Evolutionary conservation across 2,329 filamentous ascomycete species (phyloP), one percentile per base, ranked within the genome.

Genomic region (Aspergillus aculeatinus): DNA sequence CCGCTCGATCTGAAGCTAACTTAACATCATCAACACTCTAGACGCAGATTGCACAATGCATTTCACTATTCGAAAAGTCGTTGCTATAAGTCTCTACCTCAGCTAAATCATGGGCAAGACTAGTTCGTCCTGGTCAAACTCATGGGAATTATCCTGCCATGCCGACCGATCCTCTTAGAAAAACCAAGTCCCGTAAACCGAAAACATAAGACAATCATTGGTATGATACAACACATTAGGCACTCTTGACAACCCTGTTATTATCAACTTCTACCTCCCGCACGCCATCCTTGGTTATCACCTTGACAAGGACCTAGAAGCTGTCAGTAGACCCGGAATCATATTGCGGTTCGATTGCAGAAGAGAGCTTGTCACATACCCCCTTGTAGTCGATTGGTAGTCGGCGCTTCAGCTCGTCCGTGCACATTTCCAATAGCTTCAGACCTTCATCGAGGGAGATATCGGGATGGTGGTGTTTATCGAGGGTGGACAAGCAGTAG

Each of bases 351-450:
- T 10, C 14, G 7, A 53, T 55, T 63, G 58, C 21, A 7, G 27
- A 27, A 14, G 21, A 49, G 27, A 16, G 39, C 31, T 5, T 29
- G 23, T 19, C 62, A 73, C 88, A 70, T 70, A 96, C 91, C 44
- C 95, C 95, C 85, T 99, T 99, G 86, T 98, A 99, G 77, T 99
- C 95, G 74, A 99, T 93, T 61, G 95, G 95, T 83, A 99, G 86
- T 79, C 96, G 87, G 76, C 95, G 88, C 86, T 97, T 96, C 75
- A 99, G 82, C 83, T 99, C 95, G 77, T 98, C 93, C 68, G 91
- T 95, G 81, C 95, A 99, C 88, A 97, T 90, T 70, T 87, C 89
- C 72, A 99, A 82, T 64, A 99, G 87, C 83, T 96, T 95, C 80
- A 96, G 86, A 59, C 95, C 95, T 77, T 96, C 86, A 64, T 90